These are phyloP conservation scores for Oryza meridionalis DNA, from an alignment of 176 grass and related monocot species.

Conservation along the genomic window DNA sequence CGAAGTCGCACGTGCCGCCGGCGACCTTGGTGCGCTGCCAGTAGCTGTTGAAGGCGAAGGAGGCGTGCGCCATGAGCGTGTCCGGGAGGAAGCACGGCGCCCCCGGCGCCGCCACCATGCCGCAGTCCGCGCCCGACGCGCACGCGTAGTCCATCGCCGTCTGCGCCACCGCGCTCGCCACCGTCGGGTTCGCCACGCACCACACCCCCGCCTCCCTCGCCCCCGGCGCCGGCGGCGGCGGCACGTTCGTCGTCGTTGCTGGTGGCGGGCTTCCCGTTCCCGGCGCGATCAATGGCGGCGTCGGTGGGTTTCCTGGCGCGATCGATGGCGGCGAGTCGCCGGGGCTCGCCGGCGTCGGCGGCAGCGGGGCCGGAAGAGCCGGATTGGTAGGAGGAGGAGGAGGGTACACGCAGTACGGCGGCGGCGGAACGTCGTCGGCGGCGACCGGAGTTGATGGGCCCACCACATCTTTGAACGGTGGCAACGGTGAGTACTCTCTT, in stretches of 20 bases:
- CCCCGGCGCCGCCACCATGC: conserved; percentile 29
- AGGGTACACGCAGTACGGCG: conserved; percentile 39
- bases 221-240: neutral
- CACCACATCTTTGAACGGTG: conserved; percentile 42
- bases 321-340: neutral
- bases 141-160: conserved; percentile 80
- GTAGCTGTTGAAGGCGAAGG: conserved; percentile 81
- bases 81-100: conserved; percentile 65
- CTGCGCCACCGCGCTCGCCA: conserved; percentile 55
- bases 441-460: neutral
- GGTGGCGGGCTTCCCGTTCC: neutral
- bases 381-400: conserved; percentile 24
- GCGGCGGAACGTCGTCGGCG: conserved; percentile 11
- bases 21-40: conserved; percentile 69
- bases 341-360: conserved; percentile 25
- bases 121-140: conserved; percentile 61
- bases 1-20: conserved; percentile 77
- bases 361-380: conserved; percentile 21
- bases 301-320: neutral
- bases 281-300: neutral
- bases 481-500: conserved; percentile 22
- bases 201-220: conserved; percentile 35
- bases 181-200: conserved; percentile 75
- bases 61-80: conserved; percentile 64
- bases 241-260: neutral